Evolutionary conservation across 495 filamentous ascomycete genomes (phyloP).

Genomic region (Platismatia glauca): DNA sequence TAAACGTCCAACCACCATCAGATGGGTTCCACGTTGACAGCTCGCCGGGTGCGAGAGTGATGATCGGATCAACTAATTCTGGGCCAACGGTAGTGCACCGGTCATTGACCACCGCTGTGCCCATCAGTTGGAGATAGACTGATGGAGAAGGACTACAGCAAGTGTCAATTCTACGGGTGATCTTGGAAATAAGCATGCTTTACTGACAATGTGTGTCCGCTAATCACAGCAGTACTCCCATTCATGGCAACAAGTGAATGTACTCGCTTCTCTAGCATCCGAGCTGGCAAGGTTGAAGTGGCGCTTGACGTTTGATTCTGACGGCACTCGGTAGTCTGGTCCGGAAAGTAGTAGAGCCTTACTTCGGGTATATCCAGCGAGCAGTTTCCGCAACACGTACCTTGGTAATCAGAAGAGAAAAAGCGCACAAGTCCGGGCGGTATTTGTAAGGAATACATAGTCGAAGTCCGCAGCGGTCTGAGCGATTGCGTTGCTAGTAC

Average conservation of each 20-base stretch:
- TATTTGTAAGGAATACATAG: no score
- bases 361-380: background rate
- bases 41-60: constrained; percentile 5
- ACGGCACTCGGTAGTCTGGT: background rate
- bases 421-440: no score
- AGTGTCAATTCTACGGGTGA: background rate
- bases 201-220: constrained; percentile 12
- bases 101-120: background rate
- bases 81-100: constrained; percentile 7
- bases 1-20: no score
- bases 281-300: background rate
- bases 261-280: background rate
- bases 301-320: background rate
- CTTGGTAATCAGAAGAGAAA: background rate
- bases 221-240: constrained; percentile 10
- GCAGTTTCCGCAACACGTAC: constrained; percentile 3
- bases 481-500: background rate
- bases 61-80: background rate
- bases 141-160: constrained; percentile 14
- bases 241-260: constrained; percentile 1
- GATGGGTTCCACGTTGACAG: constrained; percentile 10
- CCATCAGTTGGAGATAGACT: constrained; percentile 14
- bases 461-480: no score
- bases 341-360: constrained; percentile 10
- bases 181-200: no score